phyloP scores from a whole-genome alignment of 2,329 filamentous ascomycete genomes.

The Aurifilum marmelostoma region DNA sequence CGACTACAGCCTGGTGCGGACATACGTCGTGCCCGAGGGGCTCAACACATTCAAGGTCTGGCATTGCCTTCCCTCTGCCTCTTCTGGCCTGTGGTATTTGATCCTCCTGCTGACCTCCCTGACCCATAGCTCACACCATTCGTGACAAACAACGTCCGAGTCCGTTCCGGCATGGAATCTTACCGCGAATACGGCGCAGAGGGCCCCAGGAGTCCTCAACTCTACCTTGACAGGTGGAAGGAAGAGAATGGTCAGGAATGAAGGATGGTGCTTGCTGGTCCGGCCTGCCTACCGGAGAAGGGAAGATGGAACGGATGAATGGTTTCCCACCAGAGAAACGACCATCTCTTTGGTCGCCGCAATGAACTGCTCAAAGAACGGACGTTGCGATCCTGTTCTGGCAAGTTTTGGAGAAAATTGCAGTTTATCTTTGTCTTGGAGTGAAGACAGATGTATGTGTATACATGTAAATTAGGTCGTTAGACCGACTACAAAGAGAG shows the following conservation, averaged over 20 bases:
- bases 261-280: constrained; percentile 30
- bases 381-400: background rate
- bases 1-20: constrained; percentile 86
- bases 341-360: background rate
- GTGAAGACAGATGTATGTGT: background rate
- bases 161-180: constrained; percentile 38
- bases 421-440: background rate
- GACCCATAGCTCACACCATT: constrained; percentile 73
- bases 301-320: background rate
- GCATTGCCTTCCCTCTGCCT: constrained; percentile 31
- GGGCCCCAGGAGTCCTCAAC: constrained; percentile 63
- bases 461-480: background rate
- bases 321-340: background rate
- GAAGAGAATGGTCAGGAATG: constrained; percentile 65
- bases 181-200: constrained; percentile 36
- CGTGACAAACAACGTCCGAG: constrained; percentile 64
- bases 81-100: background rate
- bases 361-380: background rate
- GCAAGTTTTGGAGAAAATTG: background rate
- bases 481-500: background rate
- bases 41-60: constrained; percentile 77
- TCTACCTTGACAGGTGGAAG: constrained; percentile 71
- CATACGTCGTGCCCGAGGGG: constrained; percentile 77
- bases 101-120: constrained; percentile 28
- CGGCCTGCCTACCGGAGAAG: too few species aligned